Conservation (phyloP, 176 grass and related monocot genomes). For the Raddia guianensis region DNA sequence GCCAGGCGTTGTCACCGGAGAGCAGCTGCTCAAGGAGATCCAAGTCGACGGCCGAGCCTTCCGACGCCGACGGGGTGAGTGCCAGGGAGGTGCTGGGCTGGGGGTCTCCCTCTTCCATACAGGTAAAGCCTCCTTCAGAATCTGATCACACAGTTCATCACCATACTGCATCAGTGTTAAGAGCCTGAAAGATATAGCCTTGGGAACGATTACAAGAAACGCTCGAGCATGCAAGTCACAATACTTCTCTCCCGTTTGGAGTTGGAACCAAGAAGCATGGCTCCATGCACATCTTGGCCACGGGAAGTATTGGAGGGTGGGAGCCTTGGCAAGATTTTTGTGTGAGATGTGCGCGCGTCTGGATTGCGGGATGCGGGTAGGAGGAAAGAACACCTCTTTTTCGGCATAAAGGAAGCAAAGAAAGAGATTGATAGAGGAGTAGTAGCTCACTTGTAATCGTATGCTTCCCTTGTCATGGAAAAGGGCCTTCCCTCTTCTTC, state of each 20-base stretch:
- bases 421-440: slow-evolving; percentile 50
- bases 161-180: slow-evolving; percentile 46
- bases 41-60: slow-evolving; percentile 59
- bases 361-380: slow-evolving; percentile 29
- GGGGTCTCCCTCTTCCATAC: slow-evolving; percentile 65
- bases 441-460: slow-evolving; percentile 60
- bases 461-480: slow-evolving; percentile 40
- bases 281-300: slow-evolving; percentile 46
- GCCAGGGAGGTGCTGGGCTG: slow-evolving; percentile 47
- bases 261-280: slow-evolving; percentile 37
- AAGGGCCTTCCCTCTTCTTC: slow-evolving; percentile 35
- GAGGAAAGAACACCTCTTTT: slow-evolving; percentile 50
- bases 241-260: slow-evolving; percentile 34
- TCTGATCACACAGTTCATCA: slow-evolving; percentile 51
- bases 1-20: slow-evolving; percentile 62
- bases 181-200: slow-evolving; percentile 17
- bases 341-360: slow-evolving; percentile 10
- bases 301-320: slow-evolving; percentile 21
- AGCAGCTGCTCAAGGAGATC: slow-evolving; percentile 89
- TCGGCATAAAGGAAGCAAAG: slow-evolving; percentile 55
- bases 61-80: slow-evolving; percentile 46
- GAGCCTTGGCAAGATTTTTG: slow-evolving; percentile 32
- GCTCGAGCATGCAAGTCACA: slow-evolving; percentile 32
- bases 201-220: slow-evolving; percentile 30
- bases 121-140: slow-evolving; percentile 54